Percentiles rank a stretch among this genome's conserved stretches.
phyloP scores from a whole-genome alignment of 805 yeast genomes.

The Priceomyces medius region DNA sequence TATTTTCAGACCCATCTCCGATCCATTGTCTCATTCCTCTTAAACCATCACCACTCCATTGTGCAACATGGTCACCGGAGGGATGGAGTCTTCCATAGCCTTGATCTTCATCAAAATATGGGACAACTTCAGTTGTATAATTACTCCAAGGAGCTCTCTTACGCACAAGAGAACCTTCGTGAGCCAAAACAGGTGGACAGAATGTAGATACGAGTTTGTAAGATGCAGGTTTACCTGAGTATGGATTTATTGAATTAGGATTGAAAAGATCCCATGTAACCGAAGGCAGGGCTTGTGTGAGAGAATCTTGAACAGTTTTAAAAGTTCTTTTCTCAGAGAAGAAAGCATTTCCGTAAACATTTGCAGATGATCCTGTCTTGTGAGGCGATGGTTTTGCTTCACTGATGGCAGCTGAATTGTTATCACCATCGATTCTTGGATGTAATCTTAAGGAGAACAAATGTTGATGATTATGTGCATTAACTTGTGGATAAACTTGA shows the following conservation, averaged over 20 bases:
- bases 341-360: constrained; percentile 78
- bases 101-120: constrained; percentile 55
- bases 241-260: constrained; percentile 63
- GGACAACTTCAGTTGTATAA: constrained; percentile 64
- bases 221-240: constrained; percentile 73
- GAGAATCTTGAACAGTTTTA: constrained; percentile 66
- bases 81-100: constrained; percentile 68
- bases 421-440: constrained; percentile 79
- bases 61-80: constrained; percentile 77
- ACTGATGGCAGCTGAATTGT: constrained; percentile 66
- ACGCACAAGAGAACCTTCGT: constrained; percentile 68
- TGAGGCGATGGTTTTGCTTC: constrained; percentile 62
- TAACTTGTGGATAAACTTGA: constrained; percentile 72
- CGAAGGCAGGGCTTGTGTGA: constrained; percentile 61
- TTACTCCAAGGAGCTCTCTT: constrained; percentile 85
- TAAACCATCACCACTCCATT: constrained; percentile 68
- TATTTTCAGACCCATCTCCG: constrained; percentile 56
- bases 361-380: constrained; percentile 65
- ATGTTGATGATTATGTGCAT: constrained; percentile 88
- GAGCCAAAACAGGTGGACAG: constrained; percentile 71
- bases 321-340: constrained; percentile 62
- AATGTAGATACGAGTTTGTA: constrained; percentile 76
- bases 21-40: constrained; percentile 69
- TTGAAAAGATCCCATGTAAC: constrained; percentile 79
- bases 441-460: constrained; percentile 74